Evolutionary conservation across 805 yeast species (phyloP).

Genomic region (Candida ascalaphidarum): DNA sequence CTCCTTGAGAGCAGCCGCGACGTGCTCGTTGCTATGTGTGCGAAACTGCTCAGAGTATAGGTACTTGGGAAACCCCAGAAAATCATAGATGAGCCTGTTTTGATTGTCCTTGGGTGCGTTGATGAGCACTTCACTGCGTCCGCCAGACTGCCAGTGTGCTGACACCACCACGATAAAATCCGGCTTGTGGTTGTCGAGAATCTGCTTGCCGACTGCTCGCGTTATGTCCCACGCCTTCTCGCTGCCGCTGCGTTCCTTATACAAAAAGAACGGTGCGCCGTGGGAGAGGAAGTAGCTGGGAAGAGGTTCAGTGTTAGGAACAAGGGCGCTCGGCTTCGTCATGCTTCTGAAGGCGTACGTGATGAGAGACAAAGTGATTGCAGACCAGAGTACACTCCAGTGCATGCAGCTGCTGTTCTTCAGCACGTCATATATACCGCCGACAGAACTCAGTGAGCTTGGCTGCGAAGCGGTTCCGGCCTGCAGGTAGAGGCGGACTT

Average conservation of each 20-base stretch:
- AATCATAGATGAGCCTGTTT: conserved; percentile 62
- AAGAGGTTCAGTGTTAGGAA: conserved; percentile 16
- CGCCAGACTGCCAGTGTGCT: conserved; percentile 68
- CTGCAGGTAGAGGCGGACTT: no score
- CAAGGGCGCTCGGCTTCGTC: background rate
- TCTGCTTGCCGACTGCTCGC: conserved; percentile 40
- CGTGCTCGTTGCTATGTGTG: conserved; percentile 30
- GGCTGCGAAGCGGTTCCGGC: no score
- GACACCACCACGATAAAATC: conserved; percentile 59
- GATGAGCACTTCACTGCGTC: conserved; percentile 37
- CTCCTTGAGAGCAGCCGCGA: conserved; percentile 38
- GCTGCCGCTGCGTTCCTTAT: conserved; percentile 15
- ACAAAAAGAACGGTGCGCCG: conserved; percentile 78
- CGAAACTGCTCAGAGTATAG: conserved; percentile 60
- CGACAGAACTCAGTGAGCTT: no score
- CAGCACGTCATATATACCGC: no score
- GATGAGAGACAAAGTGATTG: background rate
- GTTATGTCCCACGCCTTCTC: conserved; percentile 55
- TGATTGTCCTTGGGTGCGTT: conserved; percentile 5
- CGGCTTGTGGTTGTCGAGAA: conserved; percentile 46
- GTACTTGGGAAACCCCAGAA: conserved; percentile 59
- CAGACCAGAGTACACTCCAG: no score
- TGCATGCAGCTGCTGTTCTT: no score
- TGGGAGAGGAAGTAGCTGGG: conserved; percentile 72
- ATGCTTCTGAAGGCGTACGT: background rate